Evolutionary conservation across 1,284 basidiomycete species (phyloP).

Genomic region (Anthracocystis panici-leucophaei): DNA sequence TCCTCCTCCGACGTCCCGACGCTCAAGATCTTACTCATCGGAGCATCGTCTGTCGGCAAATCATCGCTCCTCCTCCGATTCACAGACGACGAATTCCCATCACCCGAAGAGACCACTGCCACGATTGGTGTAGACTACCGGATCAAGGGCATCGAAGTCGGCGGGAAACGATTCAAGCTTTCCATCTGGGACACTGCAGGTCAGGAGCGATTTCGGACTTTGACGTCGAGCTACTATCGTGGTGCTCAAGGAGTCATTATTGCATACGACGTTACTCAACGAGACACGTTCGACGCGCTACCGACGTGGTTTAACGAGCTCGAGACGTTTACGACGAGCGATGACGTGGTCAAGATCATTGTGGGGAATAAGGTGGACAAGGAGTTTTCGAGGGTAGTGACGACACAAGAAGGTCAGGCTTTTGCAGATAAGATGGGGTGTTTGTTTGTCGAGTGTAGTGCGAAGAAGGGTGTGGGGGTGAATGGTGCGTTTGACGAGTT

Average conservation of each 20-base stretch:
- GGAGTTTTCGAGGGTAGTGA: conserved; percentile 88
- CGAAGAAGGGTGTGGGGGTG: conserved; percentile 65
- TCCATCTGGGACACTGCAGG: conserved; percentile 73
- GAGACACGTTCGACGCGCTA: conserved; percentile 90
- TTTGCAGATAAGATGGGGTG: conserved; percentile 86
- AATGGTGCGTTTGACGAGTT: conserved; percentile 67
- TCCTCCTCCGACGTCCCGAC: conserved; percentile 58
- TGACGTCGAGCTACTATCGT: conserved; percentile 90
- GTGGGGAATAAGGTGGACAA: conserved; percentile 94
- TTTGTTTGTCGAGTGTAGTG: conserved; percentile 82
- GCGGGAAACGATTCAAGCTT: conserved; percentile 73
- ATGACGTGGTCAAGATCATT: conserved; percentile 90
- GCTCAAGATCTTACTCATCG: conserved; percentile 74
- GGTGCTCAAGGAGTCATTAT: conserved; percentile 94
- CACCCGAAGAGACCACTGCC: conserved; percentile 91
- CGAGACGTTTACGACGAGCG: conserved; percentile 82
- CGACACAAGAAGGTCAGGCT: conserved; percentile 80
- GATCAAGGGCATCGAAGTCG: conserved; percentile 72
- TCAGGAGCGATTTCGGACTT: conserved; percentile 75
- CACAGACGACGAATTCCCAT: conserved; percentile 95
- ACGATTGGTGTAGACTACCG: conserved; percentile 81
- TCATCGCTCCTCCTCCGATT: conserved; percentile 89
- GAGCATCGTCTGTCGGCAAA: conserved; percentile 89
- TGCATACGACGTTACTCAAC: conserved; percentile 92
- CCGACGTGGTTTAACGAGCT: conserved; percentile 94